Percentiles rank a stretch among this genome's conserved stretches.
These are phyloP conservation scores for Skeletonema marinoi DNA, from an alignment of 108 stramenopile genomes.

Conservation along the genomic window DNA sequence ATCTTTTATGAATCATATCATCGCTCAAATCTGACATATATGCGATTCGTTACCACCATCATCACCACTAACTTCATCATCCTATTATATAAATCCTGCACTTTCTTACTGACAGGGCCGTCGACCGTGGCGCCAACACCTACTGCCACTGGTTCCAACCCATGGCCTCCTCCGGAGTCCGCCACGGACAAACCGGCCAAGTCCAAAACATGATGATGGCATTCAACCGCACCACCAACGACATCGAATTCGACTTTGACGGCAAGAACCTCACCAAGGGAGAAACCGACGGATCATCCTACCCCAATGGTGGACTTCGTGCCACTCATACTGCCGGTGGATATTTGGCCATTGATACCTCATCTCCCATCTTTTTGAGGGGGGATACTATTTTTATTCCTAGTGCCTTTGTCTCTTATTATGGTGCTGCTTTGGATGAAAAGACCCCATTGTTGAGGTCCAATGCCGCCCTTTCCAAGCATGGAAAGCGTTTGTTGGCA, in stretches of 20 bases:
- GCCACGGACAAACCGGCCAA: conserved; percentile 92
- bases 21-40: no score
- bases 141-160: conserved; percentile 98
- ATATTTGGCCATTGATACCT: conserved; percentile 90
- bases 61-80: conserved; percentile 1
- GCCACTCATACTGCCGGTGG: conserved; percentile 93
- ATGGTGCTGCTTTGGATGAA: conserved; percentile 95
- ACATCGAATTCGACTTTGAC: conserved; percentile 90
- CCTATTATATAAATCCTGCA: not conserved
- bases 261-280: conserved; percentile 92
- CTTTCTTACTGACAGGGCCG: conserved; percentile 56
- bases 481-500: conserved; percentile 80
- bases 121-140: conserved; percentile 91
- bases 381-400: conserved; percentile 96
- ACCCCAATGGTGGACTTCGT: conserved; percentile 95
- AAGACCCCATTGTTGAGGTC: conserved; percentile 95
- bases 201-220: conserved; percentile 96
- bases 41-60: no score
- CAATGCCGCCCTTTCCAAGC: conserved; percentile 86
- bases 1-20: not conserved
- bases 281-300: conserved; percentile 95
- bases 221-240: conserved; percentile 76
- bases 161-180: conserved; percentile 88
- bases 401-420: conserved; percentile 88
- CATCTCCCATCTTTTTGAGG: conserved; percentile 88